Conservation (phyloP, 192 early-diverging fungal species). For the Dispira simplex region DNA sequence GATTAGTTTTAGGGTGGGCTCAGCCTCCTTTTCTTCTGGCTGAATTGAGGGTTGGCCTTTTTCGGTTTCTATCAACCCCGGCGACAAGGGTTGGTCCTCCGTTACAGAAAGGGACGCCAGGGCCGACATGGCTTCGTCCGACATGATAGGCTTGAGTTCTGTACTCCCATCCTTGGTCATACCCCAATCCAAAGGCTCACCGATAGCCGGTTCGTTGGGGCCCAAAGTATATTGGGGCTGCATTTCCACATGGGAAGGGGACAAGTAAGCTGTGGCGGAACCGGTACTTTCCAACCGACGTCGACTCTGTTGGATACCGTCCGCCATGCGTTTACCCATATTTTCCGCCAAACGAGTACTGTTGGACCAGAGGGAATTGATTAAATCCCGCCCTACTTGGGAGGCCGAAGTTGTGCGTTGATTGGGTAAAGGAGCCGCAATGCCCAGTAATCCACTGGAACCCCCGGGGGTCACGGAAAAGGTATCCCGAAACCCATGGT, state of each 20-base stretch:
- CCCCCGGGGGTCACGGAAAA: neutral
- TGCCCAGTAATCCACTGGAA: neutral
- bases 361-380: slow-evolving; percentile 7
- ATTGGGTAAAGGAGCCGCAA: neutral
- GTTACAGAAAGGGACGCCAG: neutral
- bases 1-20: neutral
- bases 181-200: too few relatives aligned
- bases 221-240: neutral
- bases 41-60: too few relatives aligned
- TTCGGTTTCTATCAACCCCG: too few relatives aligned
- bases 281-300: neutral
- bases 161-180: neutral
- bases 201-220: neutral
- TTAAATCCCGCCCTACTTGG: slow-evolving; percentile 7
- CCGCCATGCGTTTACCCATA: slow-evolving; percentile 11
- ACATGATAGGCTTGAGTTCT: neutral
- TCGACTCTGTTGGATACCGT: slow-evolving; percentile 5
- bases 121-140: neutral
- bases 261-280: neutral
- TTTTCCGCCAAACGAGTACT: neutral
- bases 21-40: too few relatives aligned
- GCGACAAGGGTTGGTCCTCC: neutral
- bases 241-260: neutral
- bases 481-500: slow-evolving; percentile 16
- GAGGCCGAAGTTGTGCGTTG: neutral